Percentiles rank a stretch among this genome's conserved stretches.
These are phyloP conservation scores for Glycine tomentella DNA, from an alignment of 306 rosid species.

Conservation along the genomic window DNA sequence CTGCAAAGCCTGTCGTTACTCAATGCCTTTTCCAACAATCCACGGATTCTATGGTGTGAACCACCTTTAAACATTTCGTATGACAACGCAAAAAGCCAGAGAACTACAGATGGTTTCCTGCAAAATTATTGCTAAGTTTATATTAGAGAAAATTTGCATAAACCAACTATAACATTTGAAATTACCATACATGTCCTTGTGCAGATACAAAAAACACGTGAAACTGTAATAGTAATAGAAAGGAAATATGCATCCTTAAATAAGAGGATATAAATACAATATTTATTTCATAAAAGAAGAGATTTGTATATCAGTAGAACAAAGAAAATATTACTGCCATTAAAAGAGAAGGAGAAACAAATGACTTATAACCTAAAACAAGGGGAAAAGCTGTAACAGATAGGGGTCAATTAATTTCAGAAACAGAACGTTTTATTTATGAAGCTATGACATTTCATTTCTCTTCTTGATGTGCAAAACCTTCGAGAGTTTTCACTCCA, in stretches of 20 bases:
- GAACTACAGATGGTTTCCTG: slow-evolving; percentile 87
- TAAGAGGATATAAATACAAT: no score
- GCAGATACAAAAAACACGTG: no score
- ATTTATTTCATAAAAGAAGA: no score
- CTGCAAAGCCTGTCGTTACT: slow-evolving; percentile 60
- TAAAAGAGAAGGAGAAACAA: background rate
- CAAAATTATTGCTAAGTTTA: slow-evolving; percentile 39
- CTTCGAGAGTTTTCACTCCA: background rate
- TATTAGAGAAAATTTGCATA: background rate
- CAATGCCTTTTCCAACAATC: slow-evolving; percentile 88
- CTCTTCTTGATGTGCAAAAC: background rate
- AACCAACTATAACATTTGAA: background rate
- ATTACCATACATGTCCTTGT: background rate
- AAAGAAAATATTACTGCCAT: background rate
- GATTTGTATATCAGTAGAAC: no score
- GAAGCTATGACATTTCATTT: background rate
- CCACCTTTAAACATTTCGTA: slow-evolving; percentile 83
- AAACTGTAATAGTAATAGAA: slow-evolving; percentile 17
- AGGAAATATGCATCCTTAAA: background rate
- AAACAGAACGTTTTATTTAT: background rate
- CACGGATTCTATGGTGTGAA: slow-evolving; percentile 79
- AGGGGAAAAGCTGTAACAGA: background rate
- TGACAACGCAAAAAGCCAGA: slow-evolving; percentile 82
- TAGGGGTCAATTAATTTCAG: background rate
- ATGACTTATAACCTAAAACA: background rate